A percentile compares a stretch with the other conserved stretches of the same genome.
These are phyloP conservation scores for Trichoderma breve DNA, from an alignment of 2,329 filamentous ascomycete species.

Conservation along the genomic window DNA sequence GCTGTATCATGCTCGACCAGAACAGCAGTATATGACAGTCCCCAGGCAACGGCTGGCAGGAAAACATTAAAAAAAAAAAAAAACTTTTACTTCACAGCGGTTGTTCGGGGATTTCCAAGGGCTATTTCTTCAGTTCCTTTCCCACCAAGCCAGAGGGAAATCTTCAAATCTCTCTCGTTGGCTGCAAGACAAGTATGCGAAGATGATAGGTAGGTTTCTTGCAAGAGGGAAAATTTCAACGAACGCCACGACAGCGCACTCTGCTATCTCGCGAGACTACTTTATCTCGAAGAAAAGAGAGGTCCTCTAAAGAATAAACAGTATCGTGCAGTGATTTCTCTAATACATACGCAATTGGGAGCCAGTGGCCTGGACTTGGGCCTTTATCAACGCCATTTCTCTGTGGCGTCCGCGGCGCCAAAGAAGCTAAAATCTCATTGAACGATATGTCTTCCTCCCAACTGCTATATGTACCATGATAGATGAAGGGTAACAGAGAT, in stretches of 20 bases:
- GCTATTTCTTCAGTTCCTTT: too few species aligned
- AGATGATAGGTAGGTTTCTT: background rate
- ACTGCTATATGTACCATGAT: background rate
- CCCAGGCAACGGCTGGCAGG: too few species aligned
- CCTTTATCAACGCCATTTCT: background rate
- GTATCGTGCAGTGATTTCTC: background rate
- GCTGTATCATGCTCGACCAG: too few species aligned
- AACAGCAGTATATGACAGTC: too few species aligned
- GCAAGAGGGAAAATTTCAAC: background rate
- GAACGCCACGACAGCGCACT: background rate
- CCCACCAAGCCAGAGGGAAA: too few species aligned
- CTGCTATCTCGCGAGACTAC: background rate
- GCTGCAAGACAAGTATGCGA: too few species aligned
- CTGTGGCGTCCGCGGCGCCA: background rate
- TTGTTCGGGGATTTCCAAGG: background rate
- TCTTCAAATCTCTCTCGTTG: too few species aligned
- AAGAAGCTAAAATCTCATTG: background rate
- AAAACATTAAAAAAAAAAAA: too few species aligned
- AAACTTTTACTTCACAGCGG: background rate
- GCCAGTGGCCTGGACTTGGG: background rate
- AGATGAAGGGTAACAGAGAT: background rate
- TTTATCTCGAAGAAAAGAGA: background rate
- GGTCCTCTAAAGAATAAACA: background rate
- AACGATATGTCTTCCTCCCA: background rate
- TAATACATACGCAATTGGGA: background rate